Conservation (phyloP, 1,139 yeast genomes). For the Suhomyces atakaporum region DNA sequence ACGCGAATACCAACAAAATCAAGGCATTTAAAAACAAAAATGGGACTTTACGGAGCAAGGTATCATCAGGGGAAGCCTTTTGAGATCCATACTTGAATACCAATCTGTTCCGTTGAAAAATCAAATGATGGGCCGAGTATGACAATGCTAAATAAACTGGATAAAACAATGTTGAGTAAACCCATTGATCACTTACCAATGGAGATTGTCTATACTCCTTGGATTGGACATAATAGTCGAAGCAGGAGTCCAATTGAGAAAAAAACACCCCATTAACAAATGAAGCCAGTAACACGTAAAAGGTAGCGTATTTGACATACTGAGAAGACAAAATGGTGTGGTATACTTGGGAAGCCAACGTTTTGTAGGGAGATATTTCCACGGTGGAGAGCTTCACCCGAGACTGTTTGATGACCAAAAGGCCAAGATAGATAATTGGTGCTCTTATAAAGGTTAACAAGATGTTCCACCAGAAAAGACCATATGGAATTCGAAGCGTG, state of each 20-base stretch:
- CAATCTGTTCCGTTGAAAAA: conserved; percentile 63
- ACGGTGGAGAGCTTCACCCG: conserved; percentile 55
- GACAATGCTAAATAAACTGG: conserved; percentile 40
- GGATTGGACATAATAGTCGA: conserved; percentile 39
- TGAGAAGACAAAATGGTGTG: conserved; percentile 48
- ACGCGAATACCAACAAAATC: conserved; percentile 31
- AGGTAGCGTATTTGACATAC: conserved; percentile 36
- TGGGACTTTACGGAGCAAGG: conserved; percentile 35
- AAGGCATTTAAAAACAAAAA: conserved; percentile 39
- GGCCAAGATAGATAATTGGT: conserved; percentile 35
- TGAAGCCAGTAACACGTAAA: conserved; percentile 42
- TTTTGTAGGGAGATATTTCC: conserved; percentile 51
- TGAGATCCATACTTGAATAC: conserved; percentile 49
- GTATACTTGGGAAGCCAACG: conserved; percentile 48
- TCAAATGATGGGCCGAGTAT: conserved; percentile 56
- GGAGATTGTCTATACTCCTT: conserved; percentile 56
- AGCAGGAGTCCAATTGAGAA: conserved; percentile 27
- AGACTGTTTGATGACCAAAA: conserved; percentile 44
- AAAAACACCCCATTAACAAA: conserved; percentile 35
- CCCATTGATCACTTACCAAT: conserved; percentile 61
- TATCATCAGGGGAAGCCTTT: conserved; percentile 42
- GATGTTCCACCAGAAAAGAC: conserved; percentile 35
- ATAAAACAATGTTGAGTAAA: conserved; percentile 50
- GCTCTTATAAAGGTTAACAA: conserved; percentile 29
- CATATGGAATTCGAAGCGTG: conserved; percentile 30